phyloP scores from a whole-genome alignment of 805 yeast genomes.

The Suhomyces sp. region DNA sequence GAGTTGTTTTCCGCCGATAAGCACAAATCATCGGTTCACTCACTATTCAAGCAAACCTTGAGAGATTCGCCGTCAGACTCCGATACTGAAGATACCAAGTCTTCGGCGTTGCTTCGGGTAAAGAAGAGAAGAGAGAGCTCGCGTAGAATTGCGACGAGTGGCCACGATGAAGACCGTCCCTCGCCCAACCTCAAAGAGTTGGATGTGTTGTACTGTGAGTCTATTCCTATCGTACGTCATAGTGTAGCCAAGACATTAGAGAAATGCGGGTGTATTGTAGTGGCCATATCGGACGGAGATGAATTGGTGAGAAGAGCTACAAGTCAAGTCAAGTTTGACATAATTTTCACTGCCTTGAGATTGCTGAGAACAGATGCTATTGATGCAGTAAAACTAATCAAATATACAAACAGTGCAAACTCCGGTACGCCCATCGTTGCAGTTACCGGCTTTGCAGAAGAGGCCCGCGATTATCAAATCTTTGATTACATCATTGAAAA shows the following conservation, averaged over 20 bases:
- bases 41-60: slow-evolving; percentile 25
- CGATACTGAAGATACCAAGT: slow-evolving; percentile 59
- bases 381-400: slow-evolving; percentile 75
- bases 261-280: slow-evolving; percentile 74
- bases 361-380: slow-evolving; percentile 64
- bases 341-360: slow-evolving; percentile 73
- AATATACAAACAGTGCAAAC: slow-evolving; percentile 74
- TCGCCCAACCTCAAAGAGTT: slow-evolving; percentile 28
- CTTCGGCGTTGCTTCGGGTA: slow-evolving; percentile 50
- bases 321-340: slow-evolving; percentile 78
- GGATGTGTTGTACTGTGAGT: slow-evolving; percentile 81
- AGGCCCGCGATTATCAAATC: slow-evolving; percentile 51
- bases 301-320: slow-evolving; percentile 80
- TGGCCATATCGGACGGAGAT: slow-evolving; percentile 73
- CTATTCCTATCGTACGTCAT: slow-evolving; percentile 77
- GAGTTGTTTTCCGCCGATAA: slow-evolving; percentile 7
- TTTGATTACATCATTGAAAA: slow-evolving; percentile 75
- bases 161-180: slow-evolving; percentile 2
- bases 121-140: slow-evolving; percentile 55
- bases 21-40: slow-evolving; percentile 22
- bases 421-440: slow-evolving; percentile 75
- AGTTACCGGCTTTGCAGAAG: slow-evolving; percentile 66
- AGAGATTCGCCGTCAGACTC: slow-evolving; percentile 55
- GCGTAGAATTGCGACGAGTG: slow-evolving; percentile 21
- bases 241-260: slow-evolving; percentile 62